Evolutionary conservation across 164 flowering plant genomes (phyloP), one percentile per base, ranked within the genome.

Genomic region (Hamamelis virginiana): DNA sequence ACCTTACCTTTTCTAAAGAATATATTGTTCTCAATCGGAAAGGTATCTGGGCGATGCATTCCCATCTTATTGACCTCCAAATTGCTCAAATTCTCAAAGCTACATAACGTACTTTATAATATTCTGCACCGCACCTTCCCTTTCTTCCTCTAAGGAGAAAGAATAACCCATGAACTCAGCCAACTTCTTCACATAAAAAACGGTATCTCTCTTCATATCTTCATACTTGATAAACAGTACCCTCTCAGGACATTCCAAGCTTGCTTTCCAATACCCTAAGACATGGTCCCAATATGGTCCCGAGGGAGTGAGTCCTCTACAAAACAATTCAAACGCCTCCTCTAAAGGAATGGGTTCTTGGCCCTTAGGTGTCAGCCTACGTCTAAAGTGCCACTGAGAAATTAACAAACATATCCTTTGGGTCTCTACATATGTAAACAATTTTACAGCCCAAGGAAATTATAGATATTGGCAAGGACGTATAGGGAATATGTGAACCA

Each of bases 341-440:
- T 59, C 45, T 8, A 59, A n/a, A 15, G 45, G 21, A 27, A 59
- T 4, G 4, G 63, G 63, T 41, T 26, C 4, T 14, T 43, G 22
- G 41, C n/a, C n/a, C n/a, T 43, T 53, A 18, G 9, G 21, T 55
- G 27, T 66, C n/a, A 44, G 26, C 1, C 44, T 43, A 0, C 45
- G 15, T 9, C 16, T 14, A 13, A 47, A 50, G 12, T 56, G 41
- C 72, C 69, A 74, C 25, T 19, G 1, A 9, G 76, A 74, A 27
- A 74, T 44, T 16, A 74, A 50, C 21, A 23, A 74, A 50, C 21
- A 43, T 43, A 23, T 74, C 76, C 16, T 68, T 68, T 1, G 69
- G 72, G 23, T 74, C 69, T n/a, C 72, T 18, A 14, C 68, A 63
- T 4, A 74, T 44, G 69, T 69, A 69, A 4, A 74, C 60, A 22